Percentiles rank a stretch among this genome's conserved stretches.
Conservation (phyloP, 257 asterid species). For the Osmanthus fragrans region DNA sequence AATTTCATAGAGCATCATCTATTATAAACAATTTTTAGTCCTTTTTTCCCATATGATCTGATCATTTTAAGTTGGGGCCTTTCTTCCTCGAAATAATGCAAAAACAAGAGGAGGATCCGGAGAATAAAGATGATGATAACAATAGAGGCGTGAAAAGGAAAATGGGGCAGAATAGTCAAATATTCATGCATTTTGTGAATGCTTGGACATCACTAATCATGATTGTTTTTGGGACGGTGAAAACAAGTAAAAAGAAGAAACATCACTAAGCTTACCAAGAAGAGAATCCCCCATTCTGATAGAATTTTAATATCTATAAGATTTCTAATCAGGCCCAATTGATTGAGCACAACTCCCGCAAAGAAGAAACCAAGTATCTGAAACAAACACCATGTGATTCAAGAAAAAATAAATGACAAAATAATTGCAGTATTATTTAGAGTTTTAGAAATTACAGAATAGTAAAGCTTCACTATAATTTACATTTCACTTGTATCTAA, state of each 20-base stretch:
- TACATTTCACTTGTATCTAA: slow-evolving; percentile 12
- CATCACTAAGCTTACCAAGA: slow-evolving; percentile 63
- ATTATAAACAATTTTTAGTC: not conserved
- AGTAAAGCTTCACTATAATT: slow-evolving; percentile 2
- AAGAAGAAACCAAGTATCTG: slow-evolving; percentile 99
- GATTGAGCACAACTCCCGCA: slow-evolving; percentile 97
- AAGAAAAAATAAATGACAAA: not conserved
- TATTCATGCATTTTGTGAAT: not conserved
- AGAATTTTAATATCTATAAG: slow-evolving; percentile 85
- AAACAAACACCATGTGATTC: slow-evolving; percentile 24
- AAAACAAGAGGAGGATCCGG: not conserved
- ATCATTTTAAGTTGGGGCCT: not conserved
- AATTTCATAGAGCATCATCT: not conserved
- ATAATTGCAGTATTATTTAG: not conserved
- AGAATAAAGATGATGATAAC: not conserved
- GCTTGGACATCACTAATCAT: not conserved
- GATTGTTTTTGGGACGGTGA: not conserved
- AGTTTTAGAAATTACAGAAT: slow-evolving; percentile 7
- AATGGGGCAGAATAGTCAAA: not conserved
- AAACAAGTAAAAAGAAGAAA: slow-evolving; percentile 5
- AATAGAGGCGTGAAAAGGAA: not conserved
- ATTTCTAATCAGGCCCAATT: slow-evolving; percentile 86
- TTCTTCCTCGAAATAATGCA: not conserved
- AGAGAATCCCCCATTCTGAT: slow-evolving; percentile 99
- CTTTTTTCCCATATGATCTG: not conserved